Evolutionary conservation across 345 rosid species (phyloP).

Genomic region (Anacardium occidentale): DNA sequence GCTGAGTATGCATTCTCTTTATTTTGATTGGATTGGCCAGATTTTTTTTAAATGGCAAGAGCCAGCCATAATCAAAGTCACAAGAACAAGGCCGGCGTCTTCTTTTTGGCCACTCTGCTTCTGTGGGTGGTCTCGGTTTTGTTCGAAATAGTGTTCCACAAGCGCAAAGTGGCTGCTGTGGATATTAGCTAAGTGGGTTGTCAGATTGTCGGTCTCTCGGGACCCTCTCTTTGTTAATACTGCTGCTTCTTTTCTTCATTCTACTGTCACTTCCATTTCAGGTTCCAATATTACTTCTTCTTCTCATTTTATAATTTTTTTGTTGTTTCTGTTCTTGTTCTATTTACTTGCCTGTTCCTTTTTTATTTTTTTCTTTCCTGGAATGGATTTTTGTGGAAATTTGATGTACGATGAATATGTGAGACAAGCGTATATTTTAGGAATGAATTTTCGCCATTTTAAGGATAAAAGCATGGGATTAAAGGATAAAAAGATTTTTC

Average conservation of each 20-base stretch:
- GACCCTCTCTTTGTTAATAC: constrained; percentile 88
- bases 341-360: too few relatives aligned
- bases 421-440: neutral
- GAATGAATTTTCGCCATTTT: neutral
- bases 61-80: constrained; percentile 22
- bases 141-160: constrained; percentile 71
- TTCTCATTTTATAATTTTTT: neutral
- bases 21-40: neutral
- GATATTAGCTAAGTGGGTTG: constrained; percentile 56
- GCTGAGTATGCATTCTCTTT: neutral
- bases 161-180: constrained; percentile 49
- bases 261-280: constrained; percentile 70
- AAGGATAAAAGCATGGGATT: neutral
- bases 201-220: constrained; percentile 60
- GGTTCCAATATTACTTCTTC: constrained; percentile 34
- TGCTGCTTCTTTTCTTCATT: constrained; percentile 86
- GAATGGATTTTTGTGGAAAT: neutral
- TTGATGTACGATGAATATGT: neutral
- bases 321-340: neutral
- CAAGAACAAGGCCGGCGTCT: constrained; percentile 43
- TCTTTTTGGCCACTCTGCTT: constrained; percentile 81
- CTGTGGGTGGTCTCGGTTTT: constrained; percentile 77
- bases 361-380: neutral
- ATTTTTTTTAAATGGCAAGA: constrained; percentile 33
- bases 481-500: neutral